These are phyloP conservation scores for Collybiopsis confluens DNA, from an alignment of 768 basidiomycete species.

Conservation along the genomic window DNA sequence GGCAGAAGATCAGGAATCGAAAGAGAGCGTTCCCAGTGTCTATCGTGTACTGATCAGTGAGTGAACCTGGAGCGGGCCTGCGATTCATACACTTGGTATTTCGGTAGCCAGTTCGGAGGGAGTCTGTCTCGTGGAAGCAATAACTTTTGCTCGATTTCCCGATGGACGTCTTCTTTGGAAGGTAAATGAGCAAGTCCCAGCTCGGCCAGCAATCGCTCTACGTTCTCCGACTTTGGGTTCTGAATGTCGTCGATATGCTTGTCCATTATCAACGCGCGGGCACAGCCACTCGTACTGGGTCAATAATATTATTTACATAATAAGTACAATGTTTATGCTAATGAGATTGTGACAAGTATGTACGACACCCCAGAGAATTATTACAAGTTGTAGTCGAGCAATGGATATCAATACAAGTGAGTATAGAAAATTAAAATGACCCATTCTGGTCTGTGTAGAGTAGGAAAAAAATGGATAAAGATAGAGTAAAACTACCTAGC, in stretches of 20 bases:
- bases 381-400: no score
- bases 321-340: background rate
- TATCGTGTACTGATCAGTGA: slow-evolving; percentile 22
- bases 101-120: slow-evolving; percentile 68
- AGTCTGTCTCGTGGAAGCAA: slow-evolving; percentile 65
- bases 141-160: slow-evolving; percentile 70
- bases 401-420: no score
- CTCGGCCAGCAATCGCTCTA: slow-evolving; percentile 41
- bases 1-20: slow-evolving; percentile 61
- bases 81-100: slow-evolving; percentile 74
- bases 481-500: background rate
- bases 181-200: slow-evolving; percentile 59
- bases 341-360: background rate
- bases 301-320: background rate
- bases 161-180: slow-evolving; percentile 54
- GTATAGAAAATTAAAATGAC: no score
- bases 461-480: background rate
- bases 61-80: background rate
- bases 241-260: slow-evolving; percentile 45
- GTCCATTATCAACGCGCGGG: slow-evolving; percentile 24
- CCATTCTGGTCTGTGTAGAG: background rate
- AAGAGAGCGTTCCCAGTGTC: slow-evolving; percentile 68
- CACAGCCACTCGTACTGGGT: background rate
- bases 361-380: no score
- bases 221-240: slow-evolving; percentile 35